Conservation (phyloP, 495 filamentous ascomycete species). For the Tuber magnatum region DNA sequence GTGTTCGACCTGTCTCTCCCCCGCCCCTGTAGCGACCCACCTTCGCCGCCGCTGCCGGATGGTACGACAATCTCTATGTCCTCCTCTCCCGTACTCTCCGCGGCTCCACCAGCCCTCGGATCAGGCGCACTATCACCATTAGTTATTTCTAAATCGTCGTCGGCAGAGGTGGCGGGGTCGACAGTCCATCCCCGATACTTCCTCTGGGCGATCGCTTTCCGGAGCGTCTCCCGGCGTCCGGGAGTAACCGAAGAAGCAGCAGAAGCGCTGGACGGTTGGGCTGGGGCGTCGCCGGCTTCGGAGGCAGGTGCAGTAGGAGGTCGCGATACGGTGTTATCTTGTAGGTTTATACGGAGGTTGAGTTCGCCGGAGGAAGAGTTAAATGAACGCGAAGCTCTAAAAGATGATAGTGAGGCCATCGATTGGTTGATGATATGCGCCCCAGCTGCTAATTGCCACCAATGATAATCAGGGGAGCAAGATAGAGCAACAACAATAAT, state of each 20-base stretch:
- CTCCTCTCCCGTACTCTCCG: slow-evolving; percentile 20
- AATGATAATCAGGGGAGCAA: slow-evolving; percentile 14
- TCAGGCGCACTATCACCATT: slow-evolving; percentile 17
- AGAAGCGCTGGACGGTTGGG: slow-evolving; percentile 17
- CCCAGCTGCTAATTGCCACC: not conserved
- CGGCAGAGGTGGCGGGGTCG: slow-evolving; percentile 8
- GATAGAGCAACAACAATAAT: slow-evolving; percentile 11
- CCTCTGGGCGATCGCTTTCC: slow-evolving; percentile 38
- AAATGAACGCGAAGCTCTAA: slow-evolving; percentile 10
- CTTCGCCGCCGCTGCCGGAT: slow-evolving; percentile 16
- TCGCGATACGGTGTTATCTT: slow-evolving; percentile 32
- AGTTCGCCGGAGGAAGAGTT: slow-evolving; percentile 5
- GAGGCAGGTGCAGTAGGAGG: slow-evolving; percentile 8
- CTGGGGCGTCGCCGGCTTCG: slow-evolving; percentile 12
- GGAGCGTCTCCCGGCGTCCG: slow-evolving; percentile 29
- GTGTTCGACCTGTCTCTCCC: slow-evolving; percentile 28
- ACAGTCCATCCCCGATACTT: slow-evolving; percentile 31
- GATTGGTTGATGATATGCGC: slow-evolving; percentile 14
- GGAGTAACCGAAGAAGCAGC: slow-evolving; percentile 7
- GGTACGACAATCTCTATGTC: slow-evolving; percentile 14
- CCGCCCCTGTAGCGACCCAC: not conserved
- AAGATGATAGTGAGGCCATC: slow-evolving; percentile 26
- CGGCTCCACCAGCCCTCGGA: slow-evolving; percentile 26
- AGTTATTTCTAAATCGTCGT: slow-evolving; percentile 16
- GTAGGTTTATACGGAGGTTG: slow-evolving; percentile 30